Evolutionary conservation across 2,329 filamentous ascomycete species (phyloP), one percentile per base, ranked within the genome.

Genomic region (Myriangium duriaei): DNA sequence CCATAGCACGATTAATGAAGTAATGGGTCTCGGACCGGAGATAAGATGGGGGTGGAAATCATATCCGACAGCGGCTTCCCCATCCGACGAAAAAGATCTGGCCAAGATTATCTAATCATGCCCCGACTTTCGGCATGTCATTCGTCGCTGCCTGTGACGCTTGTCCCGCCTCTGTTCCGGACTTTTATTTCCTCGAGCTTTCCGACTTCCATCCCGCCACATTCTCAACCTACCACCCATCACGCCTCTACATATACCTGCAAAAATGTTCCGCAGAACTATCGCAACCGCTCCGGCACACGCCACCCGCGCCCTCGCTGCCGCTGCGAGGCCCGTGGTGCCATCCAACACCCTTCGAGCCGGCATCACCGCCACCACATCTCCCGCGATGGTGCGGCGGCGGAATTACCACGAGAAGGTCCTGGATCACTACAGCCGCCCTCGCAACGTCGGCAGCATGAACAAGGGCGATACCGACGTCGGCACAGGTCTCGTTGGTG

Each of bases 401-500:
- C 59, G 74, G 49, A 61, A 61, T 46, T 79, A 79, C 56, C 75
- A 79, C 53, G 75, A 79, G 59, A 79, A 79, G 69, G 75, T 69
- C 49, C 71, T 92, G 47, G 84, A 92, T 60, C 84, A 88, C 64
- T 88, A 88, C 65, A 81, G 74, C 60, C 72, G 73, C 50, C 81
- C 81, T 17, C 75, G 81, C 47, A 86, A 86, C 65, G 81, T 85
- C 43, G 81, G 81, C 17, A 79, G 75, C 42, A 79, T 87, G 75
- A 62, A 70, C 60, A 92, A 92, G 69, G 74, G 74, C 45, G 84
- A 91, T 48, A 59, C 64, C 40, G 81, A 91, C 47, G 87, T 95
- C 45, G 87, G 87, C 49, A 93, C 87, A 12, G 87, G 87, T 30
- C 80, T 95, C 38, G 87, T 95, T 47, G 77, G 83, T 49, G 84